phyloP scores from a whole-genome alignment of 176 grass and related monocot genomes.

The Zea luxurians region DNA sequence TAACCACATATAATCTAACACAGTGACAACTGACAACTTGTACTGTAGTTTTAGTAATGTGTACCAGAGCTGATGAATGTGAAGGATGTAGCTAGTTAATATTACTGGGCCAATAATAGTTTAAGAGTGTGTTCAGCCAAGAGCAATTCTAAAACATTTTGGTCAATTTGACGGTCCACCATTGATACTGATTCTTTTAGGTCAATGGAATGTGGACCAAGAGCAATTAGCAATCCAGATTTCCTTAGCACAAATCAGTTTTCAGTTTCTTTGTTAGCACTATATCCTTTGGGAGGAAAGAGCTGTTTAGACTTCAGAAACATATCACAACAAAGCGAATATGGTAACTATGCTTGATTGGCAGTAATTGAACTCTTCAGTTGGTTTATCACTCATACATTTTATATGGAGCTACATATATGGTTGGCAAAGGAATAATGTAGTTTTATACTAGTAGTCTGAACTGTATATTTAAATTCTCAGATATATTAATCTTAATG shows the following conservation, averaged over 20 bases:
- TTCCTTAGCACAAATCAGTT: background rate
- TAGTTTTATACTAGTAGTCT: constrained; percentile 36
- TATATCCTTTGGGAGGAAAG: background rate
- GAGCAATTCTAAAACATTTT: constrained; percentile 15
- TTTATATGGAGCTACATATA: background rate
- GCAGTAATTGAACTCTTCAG: background rate
- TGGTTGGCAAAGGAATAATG: background rate
- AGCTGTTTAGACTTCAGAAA: background rate
- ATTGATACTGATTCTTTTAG: constrained; percentile 10
- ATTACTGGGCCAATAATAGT: background rate
- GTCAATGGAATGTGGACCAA: background rate
- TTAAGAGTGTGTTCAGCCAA: background rate
- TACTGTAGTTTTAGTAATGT: background rate
- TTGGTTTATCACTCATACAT: background rate
- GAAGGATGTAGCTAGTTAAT: constrained; percentile 8
- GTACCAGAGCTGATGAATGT: constrained; percentile 1
- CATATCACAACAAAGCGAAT: background rate
- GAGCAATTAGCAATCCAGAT: background rate
- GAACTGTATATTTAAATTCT: constrained; percentile 16
- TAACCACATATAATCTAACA: too few species aligned
- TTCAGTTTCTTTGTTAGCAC: background rate
- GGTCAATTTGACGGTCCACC: background rate
- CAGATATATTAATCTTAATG: constrained; percentile 18
- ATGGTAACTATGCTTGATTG: background rate
- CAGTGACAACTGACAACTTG: background rate